Evolutionary conservation across 1,284 basidiomycete genomes (phyloP), one percentile per base, ranked within the genome.

Genomic region (Trichosporon sp.): DNA sequence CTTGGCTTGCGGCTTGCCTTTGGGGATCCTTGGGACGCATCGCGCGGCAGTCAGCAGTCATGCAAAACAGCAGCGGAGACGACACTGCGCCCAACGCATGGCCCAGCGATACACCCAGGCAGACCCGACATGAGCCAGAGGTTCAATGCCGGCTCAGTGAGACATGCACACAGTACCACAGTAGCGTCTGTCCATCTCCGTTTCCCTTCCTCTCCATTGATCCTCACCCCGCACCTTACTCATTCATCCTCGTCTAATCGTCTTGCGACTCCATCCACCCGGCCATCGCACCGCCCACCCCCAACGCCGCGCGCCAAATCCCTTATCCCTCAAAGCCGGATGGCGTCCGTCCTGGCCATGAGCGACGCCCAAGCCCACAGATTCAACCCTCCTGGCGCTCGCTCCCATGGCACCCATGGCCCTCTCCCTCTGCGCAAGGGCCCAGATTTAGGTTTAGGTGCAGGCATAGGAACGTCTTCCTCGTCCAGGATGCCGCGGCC

Each of bases 391-490:
- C 38, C 38, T 40, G 38, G 38, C 38, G 11, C 37, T 7, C 7
- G 37, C 37, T 7, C 37, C 37, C 37, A 40, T 40, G 10, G 38
- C 38, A 40, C 38, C 38, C 38, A 40, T 40, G 38, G 38, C 38
- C 8, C 43, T 43, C 40, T 43, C 38, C 8, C 43, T 43, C 40
- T 43, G 19, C 51, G 51, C 51, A 54, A 54, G 51, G 51, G 51
- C 51, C 51, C 51, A 21, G 14, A 54, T 54, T 54, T 54, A 54
- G 51, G 51, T 54, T 54, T 54, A 54, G 51, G 51, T 54, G 51
- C 51, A 54, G 51, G 51, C 51, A 54, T 54, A 54, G 51, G 51
- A 54, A 54, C 51, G n/a, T 54, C 51, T 11, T 11, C 8, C 40
- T 4, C 26, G 48, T 51, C 51, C 19, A 54, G 51, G 51, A 54